Percentiles rank a stretch among this genome's conserved stretches.
These are phyloP conservation scores for Euphorbia lathyris DNA, from an alignment of 345 rosid genomes.

Conservation along the genomic window DNA sequence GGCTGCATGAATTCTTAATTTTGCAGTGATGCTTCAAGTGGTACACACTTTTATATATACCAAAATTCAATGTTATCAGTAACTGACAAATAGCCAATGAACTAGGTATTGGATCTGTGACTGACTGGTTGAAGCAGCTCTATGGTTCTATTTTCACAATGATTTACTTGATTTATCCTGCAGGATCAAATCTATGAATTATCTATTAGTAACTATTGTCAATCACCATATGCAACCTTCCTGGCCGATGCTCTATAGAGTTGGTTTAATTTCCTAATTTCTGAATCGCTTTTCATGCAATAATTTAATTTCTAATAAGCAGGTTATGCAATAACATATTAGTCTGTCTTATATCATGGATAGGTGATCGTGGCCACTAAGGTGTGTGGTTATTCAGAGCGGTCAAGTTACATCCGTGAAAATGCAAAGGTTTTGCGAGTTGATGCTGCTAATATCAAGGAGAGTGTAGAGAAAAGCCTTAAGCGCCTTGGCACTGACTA, in stretches of 20 bases:
- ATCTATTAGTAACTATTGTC: neutral
- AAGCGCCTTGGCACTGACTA: constrained; percentile 87
- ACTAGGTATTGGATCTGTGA: constrained; percentile 1
- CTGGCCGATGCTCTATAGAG: neutral
- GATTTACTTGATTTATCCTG: neutral
- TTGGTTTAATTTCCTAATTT: constrained; percentile 9
- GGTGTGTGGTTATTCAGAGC: constrained; percentile 78
- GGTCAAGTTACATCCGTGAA: constrained; percentile 53
- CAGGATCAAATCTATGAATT: neutral
- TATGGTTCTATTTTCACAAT: neutral
- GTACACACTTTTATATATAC: neutral
- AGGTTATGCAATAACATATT: constrained; percentile 1
- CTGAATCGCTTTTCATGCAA: neutral
- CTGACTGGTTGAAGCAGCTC: constrained; percentile 4
- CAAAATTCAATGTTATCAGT: neutral
- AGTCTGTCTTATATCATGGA: constrained; percentile 19
- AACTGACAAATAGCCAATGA: constrained; percentile 7
- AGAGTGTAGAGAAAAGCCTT: constrained; percentile 94
- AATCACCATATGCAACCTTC: neutral
- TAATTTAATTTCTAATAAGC: neutral
- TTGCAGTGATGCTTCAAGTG: neutral
- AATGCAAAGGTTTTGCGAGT: constrained; percentile 61
- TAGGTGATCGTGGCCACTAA: constrained; percentile 93
- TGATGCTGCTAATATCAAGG: constrained; percentile 82
- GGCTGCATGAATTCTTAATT: constrained; percentile 10